phyloP scores from a whole-genome alignment of 2,329 filamentous ascomycete genomes.

The Pleochaeta shiraiana region DNA sequence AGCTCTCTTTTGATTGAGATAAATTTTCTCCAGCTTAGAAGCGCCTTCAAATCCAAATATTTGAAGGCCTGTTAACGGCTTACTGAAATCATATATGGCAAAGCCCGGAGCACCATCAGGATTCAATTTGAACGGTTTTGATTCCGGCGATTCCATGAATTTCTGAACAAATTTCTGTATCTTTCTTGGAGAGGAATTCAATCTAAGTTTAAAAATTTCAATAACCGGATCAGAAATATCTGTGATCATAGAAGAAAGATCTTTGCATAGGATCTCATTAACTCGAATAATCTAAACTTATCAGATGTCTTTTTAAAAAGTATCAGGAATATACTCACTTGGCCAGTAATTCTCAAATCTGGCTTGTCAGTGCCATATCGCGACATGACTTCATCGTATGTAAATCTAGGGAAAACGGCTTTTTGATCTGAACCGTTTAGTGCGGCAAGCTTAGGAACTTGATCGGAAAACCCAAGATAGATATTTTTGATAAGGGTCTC shows the following conservation, averaged over 20 bases:
- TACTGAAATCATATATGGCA: slow-evolving; percentile 49
- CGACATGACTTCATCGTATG: slow-evolving; percentile 59
- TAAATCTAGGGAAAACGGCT: slow-evolving; percentile 21
- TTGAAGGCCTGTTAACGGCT: slow-evolving; percentile 56
- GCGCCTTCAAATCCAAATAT: slow-evolving; percentile 54
- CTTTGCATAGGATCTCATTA: slow-evolving; percentile 35
- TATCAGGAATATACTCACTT: slow-evolving; percentile 23
- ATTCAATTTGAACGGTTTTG: slow-evolving; percentile 39
- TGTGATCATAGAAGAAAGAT: slow-evolving; percentile 57
- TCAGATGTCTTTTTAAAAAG: slow-evolving; percentile 10
- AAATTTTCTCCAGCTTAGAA: slow-evolving; percentile 23
- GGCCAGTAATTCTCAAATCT: slow-evolving; percentile 53
- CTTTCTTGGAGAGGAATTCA: slow-evolving; percentile 28
- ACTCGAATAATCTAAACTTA: slow-evolving; percentile 38
- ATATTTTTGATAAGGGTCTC: slow-evolving; percentile 14
- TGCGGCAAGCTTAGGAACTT: not conserved
- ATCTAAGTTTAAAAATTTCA: slow-evolving; percentile 48
- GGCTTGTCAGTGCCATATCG: slow-evolving; percentile 81
- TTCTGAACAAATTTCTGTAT: slow-evolving; percentile 38
- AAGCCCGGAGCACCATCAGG: slow-evolving; percentile 60
- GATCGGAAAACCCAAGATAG: slow-evolving; percentile 9
- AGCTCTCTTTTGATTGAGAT: slow-evolving; percentile 1
- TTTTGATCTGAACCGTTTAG: not conserved
- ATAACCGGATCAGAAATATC: slow-evolving; percentile 44
- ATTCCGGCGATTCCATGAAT: slow-evolving; percentile 47